A percentile compares a stretch with the other conserved stretches of the same genome.
These are phyloP conservation scores for Forsythia viridissima DNA, from an alignment of 257 asterid species.

Conservation along the genomic window DNA sequence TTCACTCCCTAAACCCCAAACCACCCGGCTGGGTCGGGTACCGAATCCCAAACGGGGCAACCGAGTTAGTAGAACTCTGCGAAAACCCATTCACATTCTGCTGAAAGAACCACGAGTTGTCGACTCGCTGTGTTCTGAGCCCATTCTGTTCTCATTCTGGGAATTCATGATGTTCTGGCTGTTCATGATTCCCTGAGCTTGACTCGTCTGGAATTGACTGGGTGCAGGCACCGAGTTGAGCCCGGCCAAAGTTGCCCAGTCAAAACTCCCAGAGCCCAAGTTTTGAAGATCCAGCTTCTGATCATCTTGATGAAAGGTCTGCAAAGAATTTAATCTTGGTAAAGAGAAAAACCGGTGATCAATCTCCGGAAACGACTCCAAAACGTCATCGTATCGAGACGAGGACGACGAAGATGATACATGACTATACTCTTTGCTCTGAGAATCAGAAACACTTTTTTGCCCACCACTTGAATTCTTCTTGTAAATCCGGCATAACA, in stretches of 20 bases:
- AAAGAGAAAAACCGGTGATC: conserved; percentile 37
- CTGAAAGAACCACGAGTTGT: conserved; percentile 34
- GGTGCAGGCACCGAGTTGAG: conserved; percentile 39
- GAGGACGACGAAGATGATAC: conserved; percentile 50
- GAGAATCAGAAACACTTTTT: conserved; percentile 28
- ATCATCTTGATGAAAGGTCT: conserved; percentile 34
- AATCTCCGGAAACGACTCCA: conserved; percentile 48
- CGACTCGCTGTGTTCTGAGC: conserved; percentile 29
- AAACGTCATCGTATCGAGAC: conserved; percentile 48
- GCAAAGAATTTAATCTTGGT: conserved; percentile 37
- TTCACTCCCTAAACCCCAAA: conserved; percentile 50
- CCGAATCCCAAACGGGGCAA: conserved; percentile 54
- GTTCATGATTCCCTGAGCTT: conserved; percentile 26
- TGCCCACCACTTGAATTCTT: conserved; percentile 54
- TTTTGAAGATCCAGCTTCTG: conserved; percentile 40
- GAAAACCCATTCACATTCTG: conserved; percentile 27
- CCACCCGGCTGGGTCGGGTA: conserved; percentile 49
- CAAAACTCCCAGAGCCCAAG: conserved; percentile 51
- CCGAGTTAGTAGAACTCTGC: conserved; percentile 22
- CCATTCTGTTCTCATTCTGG: conserved; percentile 54
- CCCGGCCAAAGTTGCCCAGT: conserved; percentile 60
- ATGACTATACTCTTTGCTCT: conserved; percentile 43
- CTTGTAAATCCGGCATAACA: conserved; percentile 77
- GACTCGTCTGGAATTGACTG: conserved; percentile 26
- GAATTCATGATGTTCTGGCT: conserved; percentile 11